Conservation (phyloP, 768 basidiomycete genomes). For the Leccinum disarticulatum region DNA sequence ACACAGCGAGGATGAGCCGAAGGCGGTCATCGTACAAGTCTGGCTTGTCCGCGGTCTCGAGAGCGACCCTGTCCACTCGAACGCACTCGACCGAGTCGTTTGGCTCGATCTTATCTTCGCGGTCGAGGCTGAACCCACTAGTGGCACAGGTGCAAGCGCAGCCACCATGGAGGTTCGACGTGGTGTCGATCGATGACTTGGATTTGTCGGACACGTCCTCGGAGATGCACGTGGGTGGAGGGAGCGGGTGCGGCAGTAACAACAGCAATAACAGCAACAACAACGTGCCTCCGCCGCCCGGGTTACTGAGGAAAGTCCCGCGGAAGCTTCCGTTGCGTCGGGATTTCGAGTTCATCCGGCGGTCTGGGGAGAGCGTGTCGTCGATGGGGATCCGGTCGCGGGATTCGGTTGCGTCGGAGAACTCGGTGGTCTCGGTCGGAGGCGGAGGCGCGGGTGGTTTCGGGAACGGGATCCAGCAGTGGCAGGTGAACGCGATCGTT, state of each 20-base stretch:
- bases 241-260: neutral
- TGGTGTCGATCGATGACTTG: slow-evolving; percentile 76
- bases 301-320: slow-evolving; percentile 52
- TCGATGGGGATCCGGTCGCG: slow-evolving; percentile 75
- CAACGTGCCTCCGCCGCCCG: slow-evolving; percentile 44
- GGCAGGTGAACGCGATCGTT: slow-evolving; percentile 80
- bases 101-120: slow-evolving; percentile 33
- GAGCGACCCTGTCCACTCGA: slow-evolving; percentile 22
- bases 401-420: slow-evolving; percentile 55
- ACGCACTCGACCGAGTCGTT: slow-evolving; percentile 36
- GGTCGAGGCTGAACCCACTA: slow-evolving; percentile 30
- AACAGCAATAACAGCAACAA: too few relatives aligned
- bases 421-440: slow-evolving; percentile 35
- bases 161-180: slow-evolving; percentile 62
- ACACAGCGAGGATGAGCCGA: slow-evolving; percentile 18
- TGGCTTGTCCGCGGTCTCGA: slow-evolving; percentile 19
- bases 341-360: slow-evolving; percentile 77
- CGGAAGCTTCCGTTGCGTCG: slow-evolving; percentile 70
- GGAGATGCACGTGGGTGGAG: slow-evolving; percentile 38
- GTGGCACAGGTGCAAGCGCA: slow-evolving; percentile 37
- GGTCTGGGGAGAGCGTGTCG: slow-evolving; percentile 69
- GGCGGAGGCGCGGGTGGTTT: slow-evolving; percentile 31
- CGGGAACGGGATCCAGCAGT: slow-evolving; percentile 57
- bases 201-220: slow-evolving; percentile 81
- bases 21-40: slow-evolving; percentile 24